Evolutionary conservation across 169 alveolate species (phyloP).

Genomic region (Plasmodium gonderi): DNA sequence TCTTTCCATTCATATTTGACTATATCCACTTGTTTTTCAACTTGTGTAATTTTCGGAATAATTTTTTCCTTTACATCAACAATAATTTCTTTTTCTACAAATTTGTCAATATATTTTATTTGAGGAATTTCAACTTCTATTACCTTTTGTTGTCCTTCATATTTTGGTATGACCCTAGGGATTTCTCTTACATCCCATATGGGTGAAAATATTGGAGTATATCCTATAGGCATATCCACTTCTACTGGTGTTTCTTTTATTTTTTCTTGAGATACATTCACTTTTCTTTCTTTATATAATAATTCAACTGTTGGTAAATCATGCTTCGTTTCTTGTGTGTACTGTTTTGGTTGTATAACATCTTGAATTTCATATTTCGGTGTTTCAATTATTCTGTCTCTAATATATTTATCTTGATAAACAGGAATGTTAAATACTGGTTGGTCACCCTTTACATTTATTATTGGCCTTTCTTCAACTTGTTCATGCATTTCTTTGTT

Average conservation of each 20-base stretch:
- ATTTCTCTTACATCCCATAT: slow-evolving; percentile 90
- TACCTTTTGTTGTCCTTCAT: slow-evolving; percentile 88
- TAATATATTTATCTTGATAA: slow-evolving; percentile 86
- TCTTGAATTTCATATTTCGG: slow-evolving; percentile 87
- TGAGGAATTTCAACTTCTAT: slow-evolving; percentile 88
- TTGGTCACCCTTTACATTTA: slow-evolving; percentile 87
- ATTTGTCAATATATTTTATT: slow-evolving; percentile 86
- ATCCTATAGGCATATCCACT: slow-evolving; percentile 87
- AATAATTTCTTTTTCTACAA: slow-evolving; percentile 88
- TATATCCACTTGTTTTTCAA: slow-evolving; percentile 87
- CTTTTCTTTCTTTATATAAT: slow-evolving; percentile 82
- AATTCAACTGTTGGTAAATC: slow-evolving; percentile 88
- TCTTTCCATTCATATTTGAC: slow-evolving; percentile 89
- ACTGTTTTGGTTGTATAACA: slow-evolving; percentile 85
- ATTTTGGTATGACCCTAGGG: slow-evolving; percentile 88
- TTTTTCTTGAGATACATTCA: slow-evolving; percentile 81
- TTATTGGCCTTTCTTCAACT: slow-evolving; percentile 80
- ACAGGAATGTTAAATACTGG: slow-evolving; percentile 89
- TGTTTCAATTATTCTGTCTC: slow-evolving; percentile 87
- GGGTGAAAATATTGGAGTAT: slow-evolving; percentile 88
- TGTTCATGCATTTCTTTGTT: slow-evolving; percentile 45
- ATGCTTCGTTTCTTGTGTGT: slow-evolving; percentile 87
- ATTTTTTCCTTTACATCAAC: slow-evolving; percentile 89
- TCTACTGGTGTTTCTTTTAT: slow-evolving; percentile 84
- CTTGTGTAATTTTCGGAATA: slow-evolving; percentile 88